Evolutionary conservation across 805 yeast genomes (phyloP).

Genomic region (Alloascoidea hylecoeti): DNA sequence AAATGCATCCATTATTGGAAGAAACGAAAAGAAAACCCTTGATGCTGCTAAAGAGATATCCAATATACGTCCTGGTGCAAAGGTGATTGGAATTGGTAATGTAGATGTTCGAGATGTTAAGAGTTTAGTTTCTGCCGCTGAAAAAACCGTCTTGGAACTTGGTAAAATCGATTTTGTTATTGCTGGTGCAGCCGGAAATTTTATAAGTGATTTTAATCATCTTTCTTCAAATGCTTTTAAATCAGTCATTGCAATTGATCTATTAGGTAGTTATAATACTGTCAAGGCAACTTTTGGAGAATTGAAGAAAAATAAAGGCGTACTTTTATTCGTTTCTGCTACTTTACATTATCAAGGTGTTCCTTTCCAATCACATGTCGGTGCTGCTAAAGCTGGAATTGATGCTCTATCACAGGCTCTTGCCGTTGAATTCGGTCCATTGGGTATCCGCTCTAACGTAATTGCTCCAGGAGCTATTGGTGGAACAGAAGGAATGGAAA

Average conservation of each 20-base stretch:
- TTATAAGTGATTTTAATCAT: slow-evolving; percentile 64
- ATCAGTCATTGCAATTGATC: slow-evolving; percentile 75
- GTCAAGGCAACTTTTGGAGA: slow-evolving; percentile 68
- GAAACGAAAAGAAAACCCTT: slow-evolving; percentile 54
- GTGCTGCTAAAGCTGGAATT: slow-evolving; percentile 93
- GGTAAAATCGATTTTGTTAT: slow-evolving; percentile 80
- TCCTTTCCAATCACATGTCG: slow-evolving; percentile 81
- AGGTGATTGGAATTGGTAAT: slow-evolving; percentile 56
- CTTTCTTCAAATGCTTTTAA: slow-evolving; percentile 80
- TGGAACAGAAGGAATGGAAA: slow-evolving; percentile 73
- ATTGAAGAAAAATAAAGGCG: slow-evolving; percentile 53
- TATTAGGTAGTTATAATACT: slow-evolving; percentile 82
- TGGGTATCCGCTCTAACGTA: slow-evolving; percentile 72
- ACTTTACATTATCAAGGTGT: slow-evolving; percentile 84
- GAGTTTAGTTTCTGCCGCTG: slow-evolving; percentile 49
- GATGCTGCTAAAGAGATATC: slow-evolving; percentile 54
- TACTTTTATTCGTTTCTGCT: slow-evolving; percentile 69
- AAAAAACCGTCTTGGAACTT: slow-evolving; percentile 44
- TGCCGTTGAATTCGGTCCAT: slow-evolving; percentile 86
- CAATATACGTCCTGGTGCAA: slow-evolving; percentile 39
- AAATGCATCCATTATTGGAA: slow-evolving; percentile 73
- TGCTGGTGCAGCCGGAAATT: slow-evolving; percentile 96
- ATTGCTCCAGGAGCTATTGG: slow-evolving; percentile 89
- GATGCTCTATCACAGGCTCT: slow-evolving; percentile 76
- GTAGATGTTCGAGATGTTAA: slow-evolving; percentile 69